Conservation (phyloP, 495 filamentous ascomycete species). For the Hypoxylon rickii region DNA sequence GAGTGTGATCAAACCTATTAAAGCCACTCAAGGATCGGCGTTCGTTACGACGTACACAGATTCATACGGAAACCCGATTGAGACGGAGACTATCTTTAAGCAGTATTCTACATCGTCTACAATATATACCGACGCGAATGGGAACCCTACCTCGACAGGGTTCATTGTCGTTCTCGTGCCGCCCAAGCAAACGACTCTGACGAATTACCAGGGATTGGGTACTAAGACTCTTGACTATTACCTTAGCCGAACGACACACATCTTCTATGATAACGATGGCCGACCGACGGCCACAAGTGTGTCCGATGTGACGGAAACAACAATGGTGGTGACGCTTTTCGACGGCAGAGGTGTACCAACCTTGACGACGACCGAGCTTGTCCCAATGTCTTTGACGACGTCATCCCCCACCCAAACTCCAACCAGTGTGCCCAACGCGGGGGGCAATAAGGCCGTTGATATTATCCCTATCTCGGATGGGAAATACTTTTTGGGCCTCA, state of each 20-base stretch:
- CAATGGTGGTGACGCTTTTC: slow-evolving; percentile 14
- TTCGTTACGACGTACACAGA: slow-evolving; percentile 1
- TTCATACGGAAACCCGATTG: slow-evolving; percentile 8
- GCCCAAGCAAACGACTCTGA: slow-evolving; percentile 20
- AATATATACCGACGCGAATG: slow-evolving; percentile 3
- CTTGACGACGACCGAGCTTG: slow-evolving; percentile 20
- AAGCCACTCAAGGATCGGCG: neutral
- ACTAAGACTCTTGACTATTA: slow-evolving; percentile 29
- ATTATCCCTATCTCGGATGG: slow-evolving; percentile 24
- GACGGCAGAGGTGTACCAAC: slow-evolving; percentile 19
- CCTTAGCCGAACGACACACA: slow-evolving; percentile 1
- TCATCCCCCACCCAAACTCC: too few relatives aligned
- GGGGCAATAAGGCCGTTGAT: slow-evolving; percentile 10
- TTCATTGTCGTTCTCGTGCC: neutral
- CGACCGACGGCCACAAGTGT: slow-evolving; percentile 26
- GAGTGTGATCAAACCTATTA: neutral
- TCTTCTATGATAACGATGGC: slow-evolving; percentile 17
- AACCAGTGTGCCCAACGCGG: neutral
- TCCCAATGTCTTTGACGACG: slow-evolving; percentile 24
- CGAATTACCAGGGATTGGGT: slow-evolving; percentile 18
- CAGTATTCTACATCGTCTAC: neutral
- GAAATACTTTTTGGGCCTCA: slow-evolving; percentile 40
- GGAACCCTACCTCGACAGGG: slow-evolving; percentile 14
- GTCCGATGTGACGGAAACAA: slow-evolving; percentile 12
- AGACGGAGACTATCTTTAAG: slow-evolving; percentile 14